A percentile compares a stretch with the other conserved stretches of the same genome.
These are phyloP conservation scores for Herpetomonas samuelpessoai DNA, from an alignment of 208 protist genomes.

Conservation along the genomic window DNA sequence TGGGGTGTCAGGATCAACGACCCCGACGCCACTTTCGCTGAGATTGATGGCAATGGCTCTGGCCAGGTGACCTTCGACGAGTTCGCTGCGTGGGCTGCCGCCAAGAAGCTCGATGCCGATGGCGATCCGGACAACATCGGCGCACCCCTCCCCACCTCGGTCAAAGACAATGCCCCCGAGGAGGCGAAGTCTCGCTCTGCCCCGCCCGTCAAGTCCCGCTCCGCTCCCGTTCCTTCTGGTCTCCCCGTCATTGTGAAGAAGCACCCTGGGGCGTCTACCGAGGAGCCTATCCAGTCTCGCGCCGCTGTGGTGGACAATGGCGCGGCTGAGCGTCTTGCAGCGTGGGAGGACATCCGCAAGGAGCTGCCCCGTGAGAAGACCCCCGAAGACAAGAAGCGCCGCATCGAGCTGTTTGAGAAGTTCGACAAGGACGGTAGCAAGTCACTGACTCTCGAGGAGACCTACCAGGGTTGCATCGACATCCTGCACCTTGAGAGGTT, in stretches of 20 bases:
- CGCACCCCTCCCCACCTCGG: background rate
- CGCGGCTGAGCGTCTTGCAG: slow-evolving; percentile 33
- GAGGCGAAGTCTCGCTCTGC: slow-evolving; percentile 3
- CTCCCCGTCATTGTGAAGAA: no score
- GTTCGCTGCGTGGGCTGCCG: slow-evolving; percentile 41
- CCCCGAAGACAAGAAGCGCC: slow-evolving; percentile 30
- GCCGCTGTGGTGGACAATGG: slow-evolving; percentile 27
- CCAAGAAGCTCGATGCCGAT: slow-evolving; percentile 31
- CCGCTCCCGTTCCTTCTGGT: no score
- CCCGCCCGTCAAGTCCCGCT: no score
- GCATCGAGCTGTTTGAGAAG: slow-evolving; percentile 67
- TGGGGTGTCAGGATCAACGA: slow-evolving; percentile 36
- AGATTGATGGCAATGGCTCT: slow-evolving; percentile 44
- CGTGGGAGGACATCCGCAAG: slow-evolving; percentile 37
- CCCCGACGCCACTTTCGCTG: no score
- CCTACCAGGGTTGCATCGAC: slow-evolving; percentile 45
- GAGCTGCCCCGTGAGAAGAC: slow-evolving; percentile 34
- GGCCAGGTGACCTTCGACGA: slow-evolving; percentile 54
- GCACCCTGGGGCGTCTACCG: slow-evolving; percentile 16
- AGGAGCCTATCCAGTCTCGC: slow-evolving; percentile 4
- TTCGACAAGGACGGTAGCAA: slow-evolving; percentile 60
- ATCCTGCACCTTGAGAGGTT: slow-evolving; percentile 58
- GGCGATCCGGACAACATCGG: no score
- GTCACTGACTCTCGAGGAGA: slow-evolving; percentile 58
- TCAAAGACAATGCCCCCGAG: background rate